A percentile compares a stretch with the other conserved stretches of the same genome.
Evolutionary conservation across 1,284 basidiomycete species (phyloP).

Genomic region (Stygiomarasmius scandens): DNA sequence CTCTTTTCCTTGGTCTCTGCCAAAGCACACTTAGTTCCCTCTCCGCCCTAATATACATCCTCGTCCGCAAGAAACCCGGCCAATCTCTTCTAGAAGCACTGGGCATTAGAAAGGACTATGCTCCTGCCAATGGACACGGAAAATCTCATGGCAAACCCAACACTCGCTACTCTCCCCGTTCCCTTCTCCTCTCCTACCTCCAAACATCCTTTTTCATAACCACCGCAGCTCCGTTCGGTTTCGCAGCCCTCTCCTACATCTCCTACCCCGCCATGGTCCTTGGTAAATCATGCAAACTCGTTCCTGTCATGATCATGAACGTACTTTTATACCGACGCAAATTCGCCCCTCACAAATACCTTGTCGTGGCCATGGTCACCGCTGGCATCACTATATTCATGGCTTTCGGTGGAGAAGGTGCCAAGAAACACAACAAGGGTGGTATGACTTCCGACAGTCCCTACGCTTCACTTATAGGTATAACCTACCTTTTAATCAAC

Average conservation of each 20-base stretch:
- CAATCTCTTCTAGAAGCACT: conserved; percentile 57
- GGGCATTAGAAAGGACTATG: conserved; percentile 35
- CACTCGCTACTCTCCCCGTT: conserved; percentile 45
- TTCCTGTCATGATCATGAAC: conserved; percentile 96
- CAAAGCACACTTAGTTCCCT: conserved; percentile 84
- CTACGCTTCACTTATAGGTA: conserved; percentile 63
- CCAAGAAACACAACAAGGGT: conserved; percentile 45
- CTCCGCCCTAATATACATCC: conserved; percentile 81
- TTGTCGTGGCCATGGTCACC: conserved; percentile 92
- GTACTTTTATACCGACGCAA: conserved; percentile 85
- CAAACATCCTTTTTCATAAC: conserved; percentile 91
- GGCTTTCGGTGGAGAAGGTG: conserved; percentile 73
- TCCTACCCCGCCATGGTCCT: conserved; percentile 99
- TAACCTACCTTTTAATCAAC: conserved; percentile 82
- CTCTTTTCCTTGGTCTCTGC: conserved; percentile 85
- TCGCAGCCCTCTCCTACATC: conserved; percentile 90
- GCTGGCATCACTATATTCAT: conserved; percentile 95
- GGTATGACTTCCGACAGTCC: conserved; percentile 38
- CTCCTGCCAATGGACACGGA: conserved; percentile 24
- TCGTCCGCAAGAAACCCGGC: conserved; percentile 60
- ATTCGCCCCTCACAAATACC: conserved; percentile 93
- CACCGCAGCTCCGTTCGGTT: conserved; percentile 91
- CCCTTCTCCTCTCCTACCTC: conserved; percentile 72
- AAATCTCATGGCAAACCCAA: conserved; percentile 30
- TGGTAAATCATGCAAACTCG: conserved; percentile 98